These are phyloP conservation scores for Plantago ovata DNA, from an alignment of 257 asterid species.

Conservation along the genomic window DNA sequence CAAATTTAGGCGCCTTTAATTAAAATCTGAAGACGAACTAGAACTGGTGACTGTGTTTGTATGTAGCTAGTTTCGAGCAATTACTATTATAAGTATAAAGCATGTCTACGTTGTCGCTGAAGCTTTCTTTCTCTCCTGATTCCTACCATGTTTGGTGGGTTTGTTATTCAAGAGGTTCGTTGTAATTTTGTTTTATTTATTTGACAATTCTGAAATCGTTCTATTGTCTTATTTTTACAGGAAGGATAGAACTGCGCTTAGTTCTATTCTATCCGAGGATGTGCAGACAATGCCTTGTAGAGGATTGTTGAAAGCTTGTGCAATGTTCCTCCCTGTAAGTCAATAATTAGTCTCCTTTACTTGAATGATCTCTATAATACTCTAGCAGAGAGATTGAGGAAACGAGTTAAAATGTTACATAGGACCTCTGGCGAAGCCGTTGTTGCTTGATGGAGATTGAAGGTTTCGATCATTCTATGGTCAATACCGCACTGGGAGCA, in stretches of 20 bases:
- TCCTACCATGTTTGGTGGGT: background rate
- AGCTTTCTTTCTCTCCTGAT: background rate
- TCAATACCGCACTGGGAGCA: conserved; percentile 73
- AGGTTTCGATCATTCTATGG: conserved; percentile 78
- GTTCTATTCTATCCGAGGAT: conserved; percentile 58
- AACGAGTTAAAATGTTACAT: conserved; percentile 19
- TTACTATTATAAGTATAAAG: background rate
- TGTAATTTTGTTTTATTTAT: background rate
- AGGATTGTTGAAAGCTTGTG: conserved; percentile 88
- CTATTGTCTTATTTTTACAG: conserved; percentile 34
- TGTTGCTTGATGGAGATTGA: conserved; percentile 69
- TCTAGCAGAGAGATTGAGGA: conserved; percentile 9
- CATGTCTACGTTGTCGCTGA: background rate
- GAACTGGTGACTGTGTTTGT: too few relatives aligned
- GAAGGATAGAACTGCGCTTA: conserved; percentile 70
- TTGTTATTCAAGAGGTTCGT: background rate
- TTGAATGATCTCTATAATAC: conserved; percentile 14
- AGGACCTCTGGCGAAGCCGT: conserved; percentile 94
- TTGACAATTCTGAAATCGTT: background rate
- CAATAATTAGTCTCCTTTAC: conserved; percentile 3
- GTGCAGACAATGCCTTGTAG: conserved; percentile 67
- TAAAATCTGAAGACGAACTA: too few relatives aligned
- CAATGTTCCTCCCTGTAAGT: conserved; percentile 83
- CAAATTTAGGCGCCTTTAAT: too few relatives aligned
- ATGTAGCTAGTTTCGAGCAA: too few relatives aligned